Conservation (phyloP, 768 basidiomycete species). For the Candolleomyces efflorescens region DNA sequence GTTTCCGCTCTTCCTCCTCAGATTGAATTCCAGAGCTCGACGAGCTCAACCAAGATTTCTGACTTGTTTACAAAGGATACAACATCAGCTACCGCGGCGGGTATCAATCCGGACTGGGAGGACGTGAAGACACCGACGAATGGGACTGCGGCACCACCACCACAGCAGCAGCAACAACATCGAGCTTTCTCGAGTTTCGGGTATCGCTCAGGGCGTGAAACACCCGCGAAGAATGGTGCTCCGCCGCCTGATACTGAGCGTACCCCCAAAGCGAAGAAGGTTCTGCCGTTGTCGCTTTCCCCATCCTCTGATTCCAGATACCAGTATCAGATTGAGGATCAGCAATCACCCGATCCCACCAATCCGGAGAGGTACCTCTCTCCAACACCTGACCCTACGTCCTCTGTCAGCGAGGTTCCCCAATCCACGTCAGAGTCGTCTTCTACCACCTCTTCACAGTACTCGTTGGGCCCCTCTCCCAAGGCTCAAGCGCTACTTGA, state of each 20-base stretch:
- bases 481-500: slow-evolving; percentile 59
- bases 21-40: slow-evolving; percentile 26
- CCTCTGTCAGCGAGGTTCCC: slow-evolving; percentile 69
- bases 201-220: slow-evolving; percentile 9
- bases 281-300: slow-evolving; percentile 25
- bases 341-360: slow-evolving; percentile 36
- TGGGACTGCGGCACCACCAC: slow-evolving; percentile 15
- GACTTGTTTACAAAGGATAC: slow-evolving; percentile 68
- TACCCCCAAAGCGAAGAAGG: slow-evolving; percentile 37
- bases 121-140: slow-evolving; percentile 54
- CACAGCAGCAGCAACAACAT: no score
- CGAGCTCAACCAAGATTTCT: slow-evolving; percentile 51
- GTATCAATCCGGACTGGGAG: slow-evolving; percentile 62
- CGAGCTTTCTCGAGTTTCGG: slow-evolving; percentile 4
- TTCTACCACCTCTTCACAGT: slow-evolving; percentile 60
- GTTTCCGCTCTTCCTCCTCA: slow-evolving; percentile 19
- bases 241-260: slow-evolving; percentile 32
- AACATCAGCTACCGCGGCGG: no score
- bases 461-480: slow-evolving; percentile 39
- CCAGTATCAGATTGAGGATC: slow-evolving; percentile 13
- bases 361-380: slow-evolving; percentile 53
- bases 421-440: slow-evolving; percentile 70
- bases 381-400: slow-evolving; percentile 74
- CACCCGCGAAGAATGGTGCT: slow-evolving; percentile 12
- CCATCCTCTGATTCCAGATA: slow-evolving; percentile 13